These are phyloP conservation scores for Ettlia oleoabundans DNA, from an alignment of 139 green algal species.

Conservation along the genomic window DNA sequence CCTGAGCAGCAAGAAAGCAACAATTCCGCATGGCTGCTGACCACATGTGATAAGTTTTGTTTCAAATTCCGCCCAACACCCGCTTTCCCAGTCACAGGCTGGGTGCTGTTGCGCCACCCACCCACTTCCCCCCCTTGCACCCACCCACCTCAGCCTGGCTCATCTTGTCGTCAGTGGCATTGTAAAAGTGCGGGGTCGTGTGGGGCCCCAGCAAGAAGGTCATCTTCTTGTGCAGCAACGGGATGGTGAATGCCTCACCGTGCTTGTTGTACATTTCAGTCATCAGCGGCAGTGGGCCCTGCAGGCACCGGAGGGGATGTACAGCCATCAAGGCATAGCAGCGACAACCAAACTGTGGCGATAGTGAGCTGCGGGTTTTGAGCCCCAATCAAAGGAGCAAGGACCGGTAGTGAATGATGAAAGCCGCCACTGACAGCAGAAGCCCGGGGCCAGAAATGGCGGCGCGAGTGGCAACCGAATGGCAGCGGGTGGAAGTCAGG, in stretches of 20 bases:
- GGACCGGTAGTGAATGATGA: too few relatives aligned
- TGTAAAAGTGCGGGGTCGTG: conserved; percentile 95
- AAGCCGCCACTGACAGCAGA: background rate
- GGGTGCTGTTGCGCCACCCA: too few relatives aligned
- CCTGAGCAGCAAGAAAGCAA: too few relatives aligned
- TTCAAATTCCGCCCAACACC: too few relatives aligned
- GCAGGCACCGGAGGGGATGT: background rate
- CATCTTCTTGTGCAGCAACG: conserved; percentile 94
- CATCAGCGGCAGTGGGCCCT: conserved; percentile 90
- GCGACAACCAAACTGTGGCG: too few relatives aligned
- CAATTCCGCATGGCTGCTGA: too few relatives aligned
- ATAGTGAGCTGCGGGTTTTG: too few relatives aligned
- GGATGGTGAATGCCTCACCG: conserved; percentile 96
- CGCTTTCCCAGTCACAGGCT: too few relatives aligned
- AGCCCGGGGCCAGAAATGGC: background rate
- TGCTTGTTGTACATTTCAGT: conserved; percentile 77
- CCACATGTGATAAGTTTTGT: too few relatives aligned
- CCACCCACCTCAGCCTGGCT: conserved; percentile 87
- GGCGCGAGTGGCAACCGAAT: background rate
- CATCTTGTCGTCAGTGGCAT: conserved; percentile 91
- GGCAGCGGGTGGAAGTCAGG: too few relatives aligned
- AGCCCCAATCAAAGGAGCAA: too few relatives aligned
- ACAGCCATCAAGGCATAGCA: background rate
- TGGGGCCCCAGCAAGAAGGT: conserved; percentile 97
- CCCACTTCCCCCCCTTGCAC: too few relatives aligned